phyloP scores from a whole-genome alignment of 2,329 filamentous ascomycete species.

The Cladosporium sp. region DNA sequence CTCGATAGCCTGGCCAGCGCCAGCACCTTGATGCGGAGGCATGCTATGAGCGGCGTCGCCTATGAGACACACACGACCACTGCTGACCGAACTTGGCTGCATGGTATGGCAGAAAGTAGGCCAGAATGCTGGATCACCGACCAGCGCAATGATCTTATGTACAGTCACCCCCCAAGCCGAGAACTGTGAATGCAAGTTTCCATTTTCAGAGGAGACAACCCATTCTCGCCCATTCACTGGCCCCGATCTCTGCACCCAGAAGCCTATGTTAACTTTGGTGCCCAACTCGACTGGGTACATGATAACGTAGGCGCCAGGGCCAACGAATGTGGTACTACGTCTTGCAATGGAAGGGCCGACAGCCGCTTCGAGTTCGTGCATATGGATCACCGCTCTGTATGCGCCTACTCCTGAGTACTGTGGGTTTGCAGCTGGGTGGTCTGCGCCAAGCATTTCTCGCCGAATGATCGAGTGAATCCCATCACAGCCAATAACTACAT shows the following conservation, averaged over 20 bases:
- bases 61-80: constrained; percentile 25
- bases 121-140: constrained; percentile 32
- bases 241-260: not conserved
- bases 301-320: constrained; percentile 49
- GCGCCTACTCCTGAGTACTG: constrained; percentile 55
- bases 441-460: constrained; percentile 48
- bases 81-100: constrained; percentile 15
- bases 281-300: constrained; percentile 59
- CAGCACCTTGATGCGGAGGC: constrained; percentile 42
- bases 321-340: not conserved
- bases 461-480: constrained; percentile 59
- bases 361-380: constrained; percentile 43
- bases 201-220: constrained; percentile 37
- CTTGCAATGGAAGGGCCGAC: not conserved
- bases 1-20: constrained; percentile 40
- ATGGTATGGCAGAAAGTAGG: constrained; percentile 43
- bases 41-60: constrained; percentile 38
- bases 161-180: constrained; percentile 39
- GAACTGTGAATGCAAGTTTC: constrained; percentile 41
- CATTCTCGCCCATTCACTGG: constrained; percentile 34
- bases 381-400: constrained; percentile 59
- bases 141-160: constrained; percentile 33
- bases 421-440: constrained; percentile 32
- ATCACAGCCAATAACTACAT: constrained; percentile 57
- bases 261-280: constrained; percentile 52